phyloP scores from a whole-genome alignment of 176 grass and related monocot species.

The Eragrostis curvula region DNA sequence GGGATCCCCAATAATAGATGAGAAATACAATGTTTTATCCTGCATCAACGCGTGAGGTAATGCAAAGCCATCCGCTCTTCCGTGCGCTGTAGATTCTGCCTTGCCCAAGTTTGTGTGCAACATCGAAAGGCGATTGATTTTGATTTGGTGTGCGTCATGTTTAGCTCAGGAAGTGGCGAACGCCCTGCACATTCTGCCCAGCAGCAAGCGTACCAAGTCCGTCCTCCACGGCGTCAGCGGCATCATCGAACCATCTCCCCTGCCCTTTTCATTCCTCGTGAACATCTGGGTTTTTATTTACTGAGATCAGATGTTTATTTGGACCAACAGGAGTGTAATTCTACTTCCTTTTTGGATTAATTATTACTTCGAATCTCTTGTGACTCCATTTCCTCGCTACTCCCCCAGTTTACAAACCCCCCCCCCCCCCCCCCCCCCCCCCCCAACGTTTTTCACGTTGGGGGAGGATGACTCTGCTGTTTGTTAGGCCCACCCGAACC shows the following conservation, averaged over 20 bases:
- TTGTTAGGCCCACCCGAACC: conserved; percentile 88
- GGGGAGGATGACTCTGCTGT: conserved; percentile 82
- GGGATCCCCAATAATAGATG: no score
- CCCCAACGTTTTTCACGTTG: conserved; percentile 37
- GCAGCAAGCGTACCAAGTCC: conserved; percentile 62
- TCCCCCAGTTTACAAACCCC: no score
- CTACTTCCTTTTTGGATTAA: neutral
- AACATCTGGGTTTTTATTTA: no score
- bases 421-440: no score
- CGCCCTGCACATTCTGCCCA: conserved; percentile 68
- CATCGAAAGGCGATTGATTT: neutral
- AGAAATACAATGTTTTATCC: no score
- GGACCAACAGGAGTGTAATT: neutral
- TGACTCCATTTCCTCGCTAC: neutral
- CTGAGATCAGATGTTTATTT: neutral
- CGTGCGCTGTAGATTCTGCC: neutral
- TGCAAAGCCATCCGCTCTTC: no score
- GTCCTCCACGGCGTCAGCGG: conserved; percentile 87
- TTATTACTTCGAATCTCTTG: neutral
- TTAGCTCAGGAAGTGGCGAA: conserved; percentile 58
- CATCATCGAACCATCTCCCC: conserved; percentile 44
- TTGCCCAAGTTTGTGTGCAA: neutral
- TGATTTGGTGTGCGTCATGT: neutral
- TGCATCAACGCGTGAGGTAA: no score
- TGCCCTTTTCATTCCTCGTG: neutral